These are phyloP conservation scores for Crotalaria pallida DNA, from an alignment of 306 rosid species.

Conservation along the genomic window DNA sequence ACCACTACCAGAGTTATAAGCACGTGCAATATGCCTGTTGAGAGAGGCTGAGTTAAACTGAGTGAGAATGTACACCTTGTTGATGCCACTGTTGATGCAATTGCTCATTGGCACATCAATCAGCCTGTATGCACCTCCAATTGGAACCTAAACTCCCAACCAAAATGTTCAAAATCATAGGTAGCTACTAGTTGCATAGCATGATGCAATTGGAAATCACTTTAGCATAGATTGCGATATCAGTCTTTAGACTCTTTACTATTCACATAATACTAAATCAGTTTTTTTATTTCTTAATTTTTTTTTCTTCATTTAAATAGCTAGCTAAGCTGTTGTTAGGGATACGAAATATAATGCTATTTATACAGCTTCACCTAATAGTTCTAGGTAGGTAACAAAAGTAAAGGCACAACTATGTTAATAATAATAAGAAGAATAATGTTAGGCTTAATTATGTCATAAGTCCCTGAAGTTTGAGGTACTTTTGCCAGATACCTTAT, in stretches of 20 bases:
- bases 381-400: no score
- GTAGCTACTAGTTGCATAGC: background rate
- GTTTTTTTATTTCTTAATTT: no score
- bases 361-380: no score
- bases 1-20: conserved; percentile 75
- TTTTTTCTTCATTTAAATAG: no score
- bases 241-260: no score
- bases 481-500: no score
- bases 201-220: background rate
- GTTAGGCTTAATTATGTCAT: no score
- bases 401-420: background rate
- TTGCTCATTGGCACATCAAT: conserved; percentile 99
- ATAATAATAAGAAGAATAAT: no score
- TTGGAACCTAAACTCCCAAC: conserved; percentile 62
- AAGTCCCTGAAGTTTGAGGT: no score
- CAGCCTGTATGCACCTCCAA: conserved; percentile 85
- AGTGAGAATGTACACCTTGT: conserved; percentile 88
- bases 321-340: no score
- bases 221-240: background rate
- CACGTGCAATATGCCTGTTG: conserved; percentile 83
- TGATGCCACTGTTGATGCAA: conserved; percentile 94
- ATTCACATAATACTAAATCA: no score
- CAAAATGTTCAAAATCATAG: conserved; percentile 3
- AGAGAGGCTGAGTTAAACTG: conserved; percentile 94
- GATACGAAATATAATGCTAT: no score